Conservation (phyloP, 805 yeast species). For the Torulaspora maleeae region DNA sequence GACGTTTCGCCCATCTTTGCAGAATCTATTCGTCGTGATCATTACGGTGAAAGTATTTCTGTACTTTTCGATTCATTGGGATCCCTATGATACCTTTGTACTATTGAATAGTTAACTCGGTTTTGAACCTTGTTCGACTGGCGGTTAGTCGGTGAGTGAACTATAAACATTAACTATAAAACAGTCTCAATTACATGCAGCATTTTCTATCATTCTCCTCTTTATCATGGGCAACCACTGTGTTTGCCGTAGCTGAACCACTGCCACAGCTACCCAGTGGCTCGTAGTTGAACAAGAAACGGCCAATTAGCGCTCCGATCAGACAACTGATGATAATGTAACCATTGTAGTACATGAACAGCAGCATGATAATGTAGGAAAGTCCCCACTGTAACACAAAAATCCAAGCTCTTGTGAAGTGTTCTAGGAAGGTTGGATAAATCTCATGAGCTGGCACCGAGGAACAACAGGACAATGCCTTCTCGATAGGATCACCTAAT, state of each 20-base stretch:
- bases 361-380: constrained; percentile 61
- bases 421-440: constrained; percentile 47
- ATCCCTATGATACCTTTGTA: constrained; percentile 27
- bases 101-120: background rate
- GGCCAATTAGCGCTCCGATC: constrained; percentile 57
- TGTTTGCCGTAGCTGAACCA: constrained; percentile 4
- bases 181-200: constrained; percentile 25
- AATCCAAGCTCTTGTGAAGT: constrained; percentile 44
- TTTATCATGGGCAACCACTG: constrained; percentile 25
- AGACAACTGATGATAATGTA: constrained; percentile 60
- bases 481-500: constrained; percentile 2
- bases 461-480: constrained; percentile 9
- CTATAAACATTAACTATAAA: background rate
- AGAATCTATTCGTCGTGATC: constrained; percentile 97
- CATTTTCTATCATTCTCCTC: constrained; percentile 35
- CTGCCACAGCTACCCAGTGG: constrained; percentile 32
- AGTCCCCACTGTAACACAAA: constrained; percentile 60
- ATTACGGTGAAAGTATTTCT: constrained; percentile 94
- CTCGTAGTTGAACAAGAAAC: constrained; percentile 49
- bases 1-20: constrained; percentile 95
- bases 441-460: constrained; percentile 16
- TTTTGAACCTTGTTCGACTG: background rate
- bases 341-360: constrained; percentile 74
- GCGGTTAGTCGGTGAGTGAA: background rate
- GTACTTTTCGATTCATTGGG: constrained; percentile 87